Conservation (phyloP, 345 rosid genomes). For the Acer saccharum region DNA sequence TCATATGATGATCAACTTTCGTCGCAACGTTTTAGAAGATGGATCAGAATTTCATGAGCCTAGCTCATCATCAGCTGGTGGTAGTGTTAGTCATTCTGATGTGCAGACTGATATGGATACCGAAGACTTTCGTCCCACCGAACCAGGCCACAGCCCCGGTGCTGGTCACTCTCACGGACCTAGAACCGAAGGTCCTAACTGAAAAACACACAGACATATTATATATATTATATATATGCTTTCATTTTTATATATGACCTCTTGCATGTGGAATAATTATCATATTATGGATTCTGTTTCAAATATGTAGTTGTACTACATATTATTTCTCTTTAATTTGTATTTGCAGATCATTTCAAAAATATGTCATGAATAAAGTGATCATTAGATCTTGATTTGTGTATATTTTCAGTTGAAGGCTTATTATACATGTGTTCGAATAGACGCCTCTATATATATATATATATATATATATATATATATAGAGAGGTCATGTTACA, state of each 20-base stretch:
- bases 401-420: slow-evolving; percentile 2
- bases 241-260: too few relatives aligned
- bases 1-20: not conserved
- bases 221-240: too few relatives aligned
- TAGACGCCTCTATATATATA: too few relatives aligned
- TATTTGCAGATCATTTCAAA: not conserved
- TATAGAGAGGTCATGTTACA: too few relatives aligned
- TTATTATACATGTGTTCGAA: too few relatives aligned
- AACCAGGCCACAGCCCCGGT: slow-evolving; percentile 63
- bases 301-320: not conserved
- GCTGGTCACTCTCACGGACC: slow-evolving; percentile 52
- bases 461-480: too few relatives aligned
- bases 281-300: not conserved
- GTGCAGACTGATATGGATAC: not conserved
- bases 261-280: not conserved
- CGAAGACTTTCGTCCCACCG: slow-evolving; percentile 47
- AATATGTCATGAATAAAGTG: not conserved
- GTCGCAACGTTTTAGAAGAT: slow-evolving; percentile 20
- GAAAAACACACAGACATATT: not conserved
- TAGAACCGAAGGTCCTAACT: slow-evolving; percentile 2
- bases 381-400: not conserved
- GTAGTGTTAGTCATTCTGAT: not conserved
- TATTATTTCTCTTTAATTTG: not conserved
- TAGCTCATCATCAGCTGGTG: not conserved
- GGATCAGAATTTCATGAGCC: not conserved